Conservation (phyloP, 2,329 filamentous ascomycete species). For the Cladosporium sp. region DNA sequence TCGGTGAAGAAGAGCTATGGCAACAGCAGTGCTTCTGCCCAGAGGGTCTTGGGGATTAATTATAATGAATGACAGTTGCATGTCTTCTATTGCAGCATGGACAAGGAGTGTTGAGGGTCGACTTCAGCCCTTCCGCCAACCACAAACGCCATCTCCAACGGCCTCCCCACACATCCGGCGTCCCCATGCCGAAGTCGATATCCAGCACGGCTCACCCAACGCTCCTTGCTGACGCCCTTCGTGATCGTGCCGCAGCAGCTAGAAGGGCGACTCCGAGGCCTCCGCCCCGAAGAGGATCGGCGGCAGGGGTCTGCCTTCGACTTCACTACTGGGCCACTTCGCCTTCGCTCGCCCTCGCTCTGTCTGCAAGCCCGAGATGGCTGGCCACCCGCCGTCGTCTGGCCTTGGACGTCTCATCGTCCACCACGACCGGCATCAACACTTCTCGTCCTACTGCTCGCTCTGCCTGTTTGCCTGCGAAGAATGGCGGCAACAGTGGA, state of each 20-base stretch:
- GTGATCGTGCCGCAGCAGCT: conserved; percentile 1
- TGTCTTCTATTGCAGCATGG: not conserved
- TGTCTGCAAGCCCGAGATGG: conserved; percentile 13
- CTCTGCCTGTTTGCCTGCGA: no score
- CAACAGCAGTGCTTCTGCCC: not conserved
- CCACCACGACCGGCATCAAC: conserved; percentile 5
- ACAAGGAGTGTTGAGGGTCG: conserved; percentile 5
- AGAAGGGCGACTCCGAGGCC: not conserved
- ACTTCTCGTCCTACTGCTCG: not conserved
- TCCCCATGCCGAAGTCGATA: not conserved
- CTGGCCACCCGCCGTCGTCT: not conserved
- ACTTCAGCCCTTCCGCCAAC: not conserved
- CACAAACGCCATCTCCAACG: not conserved
- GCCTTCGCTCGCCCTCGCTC: conserved; percentile 14
- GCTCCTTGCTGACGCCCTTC: not conserved
- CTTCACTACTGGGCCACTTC: conserved; percentile 2
- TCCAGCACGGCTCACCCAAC: not conserved
- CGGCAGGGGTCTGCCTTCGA: not conserved
- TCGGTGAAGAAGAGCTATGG: conserved; percentile 11
- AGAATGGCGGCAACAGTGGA: conserved; percentile 10
- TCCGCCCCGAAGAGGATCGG: not conserved
- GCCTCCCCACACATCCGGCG: not conserved
- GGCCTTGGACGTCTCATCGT: conserved; percentile 3
- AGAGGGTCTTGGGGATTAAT: not conserved
- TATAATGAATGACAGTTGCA: conserved; percentile 2